phyloP scores from a whole-genome alignment of 352 stramenopile species.

The Phytophthora cactorum region DNA sequence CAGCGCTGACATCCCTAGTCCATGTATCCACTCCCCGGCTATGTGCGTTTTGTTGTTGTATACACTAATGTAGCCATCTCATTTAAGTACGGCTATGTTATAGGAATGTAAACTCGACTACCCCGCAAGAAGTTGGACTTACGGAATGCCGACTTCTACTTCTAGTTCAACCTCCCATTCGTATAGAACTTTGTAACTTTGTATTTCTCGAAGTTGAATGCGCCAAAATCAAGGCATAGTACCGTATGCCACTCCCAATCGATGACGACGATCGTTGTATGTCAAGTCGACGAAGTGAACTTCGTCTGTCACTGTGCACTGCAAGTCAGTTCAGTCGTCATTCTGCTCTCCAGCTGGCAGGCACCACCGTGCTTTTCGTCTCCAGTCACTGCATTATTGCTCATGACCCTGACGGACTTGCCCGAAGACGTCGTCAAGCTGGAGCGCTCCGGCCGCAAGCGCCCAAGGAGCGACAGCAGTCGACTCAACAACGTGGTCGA shows the following conservation, averaged over 20 bases:
- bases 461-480: slow-evolving; percentile 18
- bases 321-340: slow-evolving; percentile 33
- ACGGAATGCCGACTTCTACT: too few relatives aligned
- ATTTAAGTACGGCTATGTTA: too few relatives aligned
- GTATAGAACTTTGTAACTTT: too few relatives aligned
- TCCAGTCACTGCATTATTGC: background rate
- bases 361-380: background rate
- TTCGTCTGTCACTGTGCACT: slow-evolving; percentile 23
- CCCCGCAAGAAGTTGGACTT: too few relatives aligned
- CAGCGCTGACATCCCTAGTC: background rate
- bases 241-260: too few relatives aligned
- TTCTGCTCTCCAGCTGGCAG: slow-evolving; percentile 17
- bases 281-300: slow-evolving; percentile 29
- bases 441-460: slow-evolving; percentile 15
- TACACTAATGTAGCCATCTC: background rate
- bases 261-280: slow-evolving; percentile 6
- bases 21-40: background rate
- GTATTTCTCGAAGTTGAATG: too few relatives aligned
- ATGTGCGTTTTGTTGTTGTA: background rate
- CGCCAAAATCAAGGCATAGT: too few relatives aligned
- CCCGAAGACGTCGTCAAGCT: slow-evolving; percentile 17
- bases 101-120: too few relatives aligned
- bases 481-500: slow-evolving; percentile 7
- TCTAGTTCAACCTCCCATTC: too few relatives aligned
- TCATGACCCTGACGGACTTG: slow-evolving; percentile 31